These are phyloP conservation scores for Royoungia palumana DNA, from an alignment of 768 basidiomycete species.

Conservation along the genomic window DNA sequence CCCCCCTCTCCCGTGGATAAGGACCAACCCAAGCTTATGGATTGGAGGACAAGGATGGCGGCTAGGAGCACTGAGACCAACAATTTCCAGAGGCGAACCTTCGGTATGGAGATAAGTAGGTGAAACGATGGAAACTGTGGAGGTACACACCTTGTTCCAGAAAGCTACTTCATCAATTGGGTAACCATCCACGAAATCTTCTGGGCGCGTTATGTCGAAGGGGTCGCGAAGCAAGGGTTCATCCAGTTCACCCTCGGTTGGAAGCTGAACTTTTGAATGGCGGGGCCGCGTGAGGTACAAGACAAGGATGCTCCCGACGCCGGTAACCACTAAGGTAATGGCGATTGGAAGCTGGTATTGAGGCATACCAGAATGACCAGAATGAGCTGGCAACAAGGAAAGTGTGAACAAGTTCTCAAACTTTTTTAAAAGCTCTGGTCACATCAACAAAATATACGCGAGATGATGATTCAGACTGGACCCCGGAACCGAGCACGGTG, in stretches of 20 bases:
- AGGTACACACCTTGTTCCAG: slow-evolving; percentile 48
- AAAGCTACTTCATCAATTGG: slow-evolving; percentile 61
- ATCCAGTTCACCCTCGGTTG: slow-evolving; percentile 25
- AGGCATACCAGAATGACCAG: slow-evolving; percentile 42
- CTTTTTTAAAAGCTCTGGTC: no score
- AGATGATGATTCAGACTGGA: slow-evolving; percentile 6
- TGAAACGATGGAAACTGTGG: background rate
- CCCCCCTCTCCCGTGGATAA: slow-evolving; percentile 23
- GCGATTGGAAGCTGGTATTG: slow-evolving; percentile 58
- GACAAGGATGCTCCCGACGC: slow-evolving; percentile 42
- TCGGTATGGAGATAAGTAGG: slow-evolving; percentile 2
- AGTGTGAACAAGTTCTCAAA: background rate
- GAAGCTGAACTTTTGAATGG: slow-evolving; percentile 53
- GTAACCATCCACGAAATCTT: slow-evolving; percentile 65
- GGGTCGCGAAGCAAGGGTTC: slow-evolving; percentile 44
- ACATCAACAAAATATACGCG: slow-evolving; percentile 1
- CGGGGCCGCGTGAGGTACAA: slow-evolving; percentile 39
- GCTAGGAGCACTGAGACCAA: slow-evolving; percentile 45
- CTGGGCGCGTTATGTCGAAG: slow-evolving; percentile 69
- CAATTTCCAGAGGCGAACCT: slow-evolving; percentile 64
- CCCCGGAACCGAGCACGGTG: slow-evolving; percentile 3
- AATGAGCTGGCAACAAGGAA: background rate
- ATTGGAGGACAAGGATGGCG: slow-evolving; percentile 47
- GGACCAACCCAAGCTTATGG: slow-evolving; percentile 53
- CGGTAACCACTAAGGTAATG: slow-evolving; percentile 41